Conservation (phyloP, 2,329 filamentous ascomycete species). For the Aspergillus fischeri region DNA sequence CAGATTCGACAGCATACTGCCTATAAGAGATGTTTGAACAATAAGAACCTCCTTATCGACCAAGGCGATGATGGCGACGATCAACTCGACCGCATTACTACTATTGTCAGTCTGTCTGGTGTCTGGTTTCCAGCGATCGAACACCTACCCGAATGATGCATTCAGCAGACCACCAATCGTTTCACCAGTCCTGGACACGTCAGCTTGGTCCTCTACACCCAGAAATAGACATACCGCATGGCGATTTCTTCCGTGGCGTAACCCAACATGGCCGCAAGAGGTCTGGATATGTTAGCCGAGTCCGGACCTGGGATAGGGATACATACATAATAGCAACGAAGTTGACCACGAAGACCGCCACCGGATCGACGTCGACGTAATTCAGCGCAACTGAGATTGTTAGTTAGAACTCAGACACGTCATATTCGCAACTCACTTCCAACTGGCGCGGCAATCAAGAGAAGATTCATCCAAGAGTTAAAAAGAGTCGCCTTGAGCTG, state of each 20-base stretch:
- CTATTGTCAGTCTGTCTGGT: constrained; percentile 4
- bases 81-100: constrained; percentile 81
- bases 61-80: constrained; percentile 81
- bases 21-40: constrained; percentile 88
- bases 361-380: constrained; percentile 56
- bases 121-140: background rate
- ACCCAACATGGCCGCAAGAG: constrained; percentile 78
- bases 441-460: constrained; percentile 72
- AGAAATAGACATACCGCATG: constrained; percentile 39
- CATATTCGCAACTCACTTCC: constrained; percentile 49
- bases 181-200: constrained; percentile 60
- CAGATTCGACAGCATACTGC: constrained; percentile 86
- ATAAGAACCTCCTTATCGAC: constrained; percentile 71
- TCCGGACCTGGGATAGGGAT: background rate
- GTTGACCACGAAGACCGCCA: constrained; percentile 79
- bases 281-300: constrained; percentile 33
- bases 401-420: background rate
- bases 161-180: constrained; percentile 85
- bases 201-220: background rate
- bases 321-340: constrained; percentile 78
- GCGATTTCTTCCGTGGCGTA: constrained; percentile 91
- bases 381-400: constrained; percentile 56
- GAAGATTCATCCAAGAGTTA: constrained; percentile 80
- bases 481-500: constrained; percentile 65
- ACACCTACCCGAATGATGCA: constrained; percentile 67